These are phyloP conservation scores for Leishmania martiniquensis DNA, from an alignment of 208 protist species.

Conservation along the genomic window DNA sequence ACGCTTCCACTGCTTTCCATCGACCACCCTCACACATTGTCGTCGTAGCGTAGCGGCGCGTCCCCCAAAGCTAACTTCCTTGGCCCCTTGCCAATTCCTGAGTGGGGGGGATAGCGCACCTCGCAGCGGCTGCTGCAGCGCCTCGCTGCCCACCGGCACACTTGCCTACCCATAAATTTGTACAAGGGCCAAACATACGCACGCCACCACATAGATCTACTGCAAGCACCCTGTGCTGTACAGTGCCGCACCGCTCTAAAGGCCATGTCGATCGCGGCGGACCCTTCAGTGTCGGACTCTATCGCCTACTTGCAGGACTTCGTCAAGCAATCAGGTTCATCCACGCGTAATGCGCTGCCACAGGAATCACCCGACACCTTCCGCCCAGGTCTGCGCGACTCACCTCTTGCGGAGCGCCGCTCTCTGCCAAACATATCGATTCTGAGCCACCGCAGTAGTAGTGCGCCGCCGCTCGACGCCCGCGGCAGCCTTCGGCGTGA, in stretches of 20 bases:
- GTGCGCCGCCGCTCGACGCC: not conserved
- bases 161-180: not conserved
- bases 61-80: not conserved
- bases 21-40: not conserved
- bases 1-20: not conserved
- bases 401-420: not conserved
- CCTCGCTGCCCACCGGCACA: not conserved
- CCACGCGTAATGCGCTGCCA: conserved; percentile 1
- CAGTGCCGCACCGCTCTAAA: not conserved
- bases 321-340: conserved; percentile 7
- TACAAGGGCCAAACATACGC: not conserved
- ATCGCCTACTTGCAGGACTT: conserved; percentile 36
- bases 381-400: not conserved
- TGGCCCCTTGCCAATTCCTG: not conserved
- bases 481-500: not conserved
- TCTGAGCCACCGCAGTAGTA: conserved; percentile 3
- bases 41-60: not conserved
- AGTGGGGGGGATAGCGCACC: not conserved
- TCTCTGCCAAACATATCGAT: not conserved
- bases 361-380: not conserved
- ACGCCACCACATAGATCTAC: not conserved
- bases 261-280: conserved; percentile 11
- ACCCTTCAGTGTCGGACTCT: conserved; percentile 33
- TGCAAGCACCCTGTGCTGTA: not conserved
- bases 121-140: not conserved